phyloP scores from a whole-genome alignment of 352 stramenopile species.

The Phytophthora parvispora region DNA sequence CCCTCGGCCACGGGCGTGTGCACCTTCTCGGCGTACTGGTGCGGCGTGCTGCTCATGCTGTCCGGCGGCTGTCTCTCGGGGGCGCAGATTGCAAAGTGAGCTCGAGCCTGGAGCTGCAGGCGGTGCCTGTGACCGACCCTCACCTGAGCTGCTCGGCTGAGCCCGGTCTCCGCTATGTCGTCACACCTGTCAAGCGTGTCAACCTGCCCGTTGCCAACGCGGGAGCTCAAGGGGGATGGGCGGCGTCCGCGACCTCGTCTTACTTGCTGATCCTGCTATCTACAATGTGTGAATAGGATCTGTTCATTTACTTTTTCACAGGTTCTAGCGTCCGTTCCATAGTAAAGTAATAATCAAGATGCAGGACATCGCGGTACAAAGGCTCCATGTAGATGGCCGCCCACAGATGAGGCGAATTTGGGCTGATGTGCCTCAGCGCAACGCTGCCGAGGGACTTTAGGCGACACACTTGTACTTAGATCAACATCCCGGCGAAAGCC shows the following conservation, averaged over 20 bases:
- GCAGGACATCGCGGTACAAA: background rate
- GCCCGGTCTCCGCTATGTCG: conserved; percentile 16
- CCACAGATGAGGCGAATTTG: background rate
- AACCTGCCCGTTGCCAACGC: background rate
- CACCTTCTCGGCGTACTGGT: conserved; percentile 26
- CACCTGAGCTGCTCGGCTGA: background rate
- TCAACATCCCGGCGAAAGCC: background rate
- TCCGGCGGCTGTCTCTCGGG: background rate
- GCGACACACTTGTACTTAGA: background rate
- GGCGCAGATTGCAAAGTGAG: conserved; percentile 28
- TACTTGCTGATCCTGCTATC: background rate
- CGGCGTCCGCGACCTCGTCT: too few species aligned
- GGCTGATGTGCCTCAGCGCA: conserved; percentile 1
- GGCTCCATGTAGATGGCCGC: background rate
- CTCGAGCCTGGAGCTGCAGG: background rate
- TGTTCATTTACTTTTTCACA: too few species aligned
- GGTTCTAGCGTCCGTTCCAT: too few species aligned
- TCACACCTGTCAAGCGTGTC: conserved; percentile 15
- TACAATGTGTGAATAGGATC: background rate
- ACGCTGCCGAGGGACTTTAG: background rate
- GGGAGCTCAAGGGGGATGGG: conserved; percentile 10
- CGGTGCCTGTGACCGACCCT: background rate
- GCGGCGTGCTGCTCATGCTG: conserved; percentile 29
- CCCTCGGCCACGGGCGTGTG: conserved; percentile 32
- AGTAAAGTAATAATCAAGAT: too few species aligned